Percentiles rank a stretch among this genome's conserved stretches.
Conservation (phyloP, 108 stramenopile genomes). For the Cyclotella choctawhatcheeana region DNA sequence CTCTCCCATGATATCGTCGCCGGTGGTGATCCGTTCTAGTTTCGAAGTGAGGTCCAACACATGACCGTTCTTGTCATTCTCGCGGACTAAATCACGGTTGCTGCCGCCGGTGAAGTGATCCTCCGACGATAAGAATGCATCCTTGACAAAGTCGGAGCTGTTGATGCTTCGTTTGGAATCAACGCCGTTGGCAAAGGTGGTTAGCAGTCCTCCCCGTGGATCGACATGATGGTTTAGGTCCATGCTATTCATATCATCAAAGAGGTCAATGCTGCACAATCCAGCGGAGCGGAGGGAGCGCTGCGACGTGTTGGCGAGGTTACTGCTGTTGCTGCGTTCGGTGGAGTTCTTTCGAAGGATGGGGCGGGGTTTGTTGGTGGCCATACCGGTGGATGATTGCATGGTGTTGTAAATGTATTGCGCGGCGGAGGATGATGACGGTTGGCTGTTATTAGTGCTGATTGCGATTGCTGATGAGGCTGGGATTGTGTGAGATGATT, state of each 20-base stretch:
- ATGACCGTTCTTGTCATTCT: neutral
- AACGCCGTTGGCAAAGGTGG: neutral
- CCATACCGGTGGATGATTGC: too few relatives aligned
- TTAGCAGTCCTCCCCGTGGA: neutral
- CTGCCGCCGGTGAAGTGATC: neutral
- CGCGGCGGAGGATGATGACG: neutral
- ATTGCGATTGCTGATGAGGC: neutral
- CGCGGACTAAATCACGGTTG: neutral
- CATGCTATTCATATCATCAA: too few relatives aligned
- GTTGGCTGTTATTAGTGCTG: neutral
- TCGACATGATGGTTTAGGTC: slow-evolving; percentile 2
- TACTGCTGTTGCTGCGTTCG: too few relatives aligned
- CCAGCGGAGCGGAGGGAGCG: neutral
- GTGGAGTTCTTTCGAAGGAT: too few relatives aligned
- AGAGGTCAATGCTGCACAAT: neutral
- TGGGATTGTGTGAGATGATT: too few relatives aligned
- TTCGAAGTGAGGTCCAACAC: slow-evolving; percentile 8
- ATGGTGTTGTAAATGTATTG: slow-evolving; percentile 5
- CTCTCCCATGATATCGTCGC: slow-evolving; percentile 11
- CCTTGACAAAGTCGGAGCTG: slow-evolving; percentile 22
- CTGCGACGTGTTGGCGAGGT: too few relatives aligned
- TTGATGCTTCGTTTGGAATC: slow-evolving; percentile 11
- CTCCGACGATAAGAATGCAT: slow-evolving; percentile 18
- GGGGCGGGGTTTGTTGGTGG: neutral
- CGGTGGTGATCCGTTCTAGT: slow-evolving; percentile 35